Evolutionary conservation across 805 yeast genomes (phyloP).

Genomic region (Monosporozyma yasuniensis): DNA sequence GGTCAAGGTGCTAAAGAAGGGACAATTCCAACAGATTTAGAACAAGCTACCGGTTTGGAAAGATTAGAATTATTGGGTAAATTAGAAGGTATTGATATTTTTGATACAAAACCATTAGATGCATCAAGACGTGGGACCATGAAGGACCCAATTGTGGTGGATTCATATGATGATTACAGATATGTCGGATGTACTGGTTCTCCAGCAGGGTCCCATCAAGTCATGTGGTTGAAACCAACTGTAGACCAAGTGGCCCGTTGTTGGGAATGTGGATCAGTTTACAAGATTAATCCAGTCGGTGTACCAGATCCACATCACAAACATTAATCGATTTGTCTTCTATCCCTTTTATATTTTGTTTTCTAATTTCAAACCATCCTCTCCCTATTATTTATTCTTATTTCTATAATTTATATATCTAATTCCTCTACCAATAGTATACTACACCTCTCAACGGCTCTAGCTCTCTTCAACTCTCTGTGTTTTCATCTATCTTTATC

Average conservation of each 20-base stretch:
- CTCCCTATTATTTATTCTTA: background rate
- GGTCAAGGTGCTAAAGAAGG: slow-evolving; percentile 88
- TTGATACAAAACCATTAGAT: slow-evolving; percentile 82
- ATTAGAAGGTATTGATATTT: slow-evolving; percentile 89
- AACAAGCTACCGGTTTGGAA: slow-evolving; percentile 97
- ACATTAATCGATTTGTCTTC: background rate
- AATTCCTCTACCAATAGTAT: background rate
- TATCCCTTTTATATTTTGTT: background rate
- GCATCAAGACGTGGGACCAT: slow-evolving; percentile 85
- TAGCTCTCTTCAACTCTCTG: too few relatives aligned
- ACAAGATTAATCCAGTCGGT: slow-evolving; percentile 81
- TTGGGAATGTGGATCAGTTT: slow-evolving; percentile 98
- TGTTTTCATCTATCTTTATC: background rate
- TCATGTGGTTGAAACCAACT: slow-evolving; percentile 88
- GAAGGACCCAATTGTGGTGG: slow-evolving; percentile 79
- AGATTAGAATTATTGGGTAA: slow-evolving; percentile 92
- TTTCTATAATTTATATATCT: background rate
- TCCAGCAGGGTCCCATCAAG: slow-evolving; percentile 85
- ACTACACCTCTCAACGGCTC: background rate
- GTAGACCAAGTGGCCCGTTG: slow-evolving; percentile 81
- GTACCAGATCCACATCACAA: slow-evolving; percentile 37
- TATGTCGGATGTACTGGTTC: slow-evolving; percentile 96
- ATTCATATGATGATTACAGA: slow-evolving; percentile 86
- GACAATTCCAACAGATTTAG: slow-evolving; percentile 83
- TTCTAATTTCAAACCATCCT: too few relatives aligned